Base-by-base conservation (phyloP, 2,329 filamentous ascomycete genomes). In the Curvularia verruculosa region DNA sequence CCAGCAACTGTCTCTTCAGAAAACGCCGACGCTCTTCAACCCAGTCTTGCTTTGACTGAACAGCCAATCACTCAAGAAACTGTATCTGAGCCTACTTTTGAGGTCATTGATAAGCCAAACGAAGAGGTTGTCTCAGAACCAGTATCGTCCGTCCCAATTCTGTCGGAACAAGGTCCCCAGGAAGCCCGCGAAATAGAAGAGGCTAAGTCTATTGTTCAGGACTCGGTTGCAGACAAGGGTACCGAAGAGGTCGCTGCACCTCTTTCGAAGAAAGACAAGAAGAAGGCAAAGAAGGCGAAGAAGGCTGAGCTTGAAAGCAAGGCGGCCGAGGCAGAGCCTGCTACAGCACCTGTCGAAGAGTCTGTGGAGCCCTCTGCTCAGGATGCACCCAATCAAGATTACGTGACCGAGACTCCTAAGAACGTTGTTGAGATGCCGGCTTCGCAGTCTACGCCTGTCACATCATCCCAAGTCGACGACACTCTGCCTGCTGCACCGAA, bases 261-360 rank as follows among this genome's bases (percentile, higher is more conserved):
- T 15, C 37, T 65, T 7, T 63, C 63, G 5, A 66, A 69, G 57
- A 68, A 69, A 37, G 62, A 67, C 52, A 68, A 67, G 59, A 70
- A 67, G 43, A 67, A 68, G 41, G 63, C 56, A 10, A 67, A 65
- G 54, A 70, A 68, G 28, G 49, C 49, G 19, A 67, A 68, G 49
- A 58, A 60, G 23, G 61, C 48, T 18, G 51, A 59, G 31, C 10
- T 61, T n/a, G 54, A 51, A 21, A 56, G 48, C 13, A 54, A 63
- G 24, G 52, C 46, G 15, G 39, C 49, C 6, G 49, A 47, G n/a
- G 39, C 56, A 3, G 48, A 48, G 5, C 12, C 18, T 21, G 53
- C 48, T 26, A 39, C 34, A 7, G 51, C 49, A 12, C 41, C 60
- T 9, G 37, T 49, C 9, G 59, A 63, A 31, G 54, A 65, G 19